Evolutionary conservation across 2,329 filamentous ascomycete species (phyloP).

Genomic region (Fusarium staphyleae): DNA sequence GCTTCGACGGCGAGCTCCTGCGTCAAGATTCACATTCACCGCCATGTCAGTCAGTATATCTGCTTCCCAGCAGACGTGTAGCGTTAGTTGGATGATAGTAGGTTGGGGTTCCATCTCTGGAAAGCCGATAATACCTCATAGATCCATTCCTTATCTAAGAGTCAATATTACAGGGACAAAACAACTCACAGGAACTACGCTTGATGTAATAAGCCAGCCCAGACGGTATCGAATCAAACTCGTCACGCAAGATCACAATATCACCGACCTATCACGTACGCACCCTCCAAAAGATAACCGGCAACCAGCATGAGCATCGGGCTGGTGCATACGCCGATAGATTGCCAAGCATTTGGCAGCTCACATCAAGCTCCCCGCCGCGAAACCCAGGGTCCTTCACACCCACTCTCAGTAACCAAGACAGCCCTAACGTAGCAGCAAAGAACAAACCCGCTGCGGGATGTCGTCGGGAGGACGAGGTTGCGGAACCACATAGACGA

Average conservation of each 20-base stretch:
- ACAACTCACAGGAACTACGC: not conserved
- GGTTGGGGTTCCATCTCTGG: not conserved
- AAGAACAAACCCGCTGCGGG: slow-evolving; percentile 18
- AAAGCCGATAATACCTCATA: slow-evolving; percentile 2
- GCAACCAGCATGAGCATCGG: too few species aligned
- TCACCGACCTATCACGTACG: slow-evolving; percentile 28
- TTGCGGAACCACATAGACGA: slow-evolving; percentile 28
- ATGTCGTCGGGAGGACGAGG: slow-evolving; percentile 7
- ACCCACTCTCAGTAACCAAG: slow-evolving; percentile 25
- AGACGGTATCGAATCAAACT: slow-evolving; percentile 11
- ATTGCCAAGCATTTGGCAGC: slow-evolving; percentile 3
- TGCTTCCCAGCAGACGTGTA: not conserved
- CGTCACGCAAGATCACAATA: slow-evolving; percentile 15
- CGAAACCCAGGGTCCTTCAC: slow-evolving; percentile 26
- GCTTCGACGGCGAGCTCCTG: slow-evolving; percentile 4
- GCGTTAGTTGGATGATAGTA: not conserved
- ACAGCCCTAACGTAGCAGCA: not conserved
- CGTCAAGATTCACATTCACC: slow-evolving; percentile 13
- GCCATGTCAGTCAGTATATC: slow-evolving; percentile 9
- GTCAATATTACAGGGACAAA: not conserved
- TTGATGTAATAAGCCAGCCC: not conserved
- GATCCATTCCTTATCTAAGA: slow-evolving; percentile 13
- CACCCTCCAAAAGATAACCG: too few species aligned
- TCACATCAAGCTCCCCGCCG: slow-evolving; percentile 9
- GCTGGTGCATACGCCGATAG: too few species aligned